A percentile compares a stretch with the other conserved stretches of the same genome.
phyloP scores from a whole-genome alignment of 1,284 basidiomycete species.

The Cerioporus squamosus region DNA sequence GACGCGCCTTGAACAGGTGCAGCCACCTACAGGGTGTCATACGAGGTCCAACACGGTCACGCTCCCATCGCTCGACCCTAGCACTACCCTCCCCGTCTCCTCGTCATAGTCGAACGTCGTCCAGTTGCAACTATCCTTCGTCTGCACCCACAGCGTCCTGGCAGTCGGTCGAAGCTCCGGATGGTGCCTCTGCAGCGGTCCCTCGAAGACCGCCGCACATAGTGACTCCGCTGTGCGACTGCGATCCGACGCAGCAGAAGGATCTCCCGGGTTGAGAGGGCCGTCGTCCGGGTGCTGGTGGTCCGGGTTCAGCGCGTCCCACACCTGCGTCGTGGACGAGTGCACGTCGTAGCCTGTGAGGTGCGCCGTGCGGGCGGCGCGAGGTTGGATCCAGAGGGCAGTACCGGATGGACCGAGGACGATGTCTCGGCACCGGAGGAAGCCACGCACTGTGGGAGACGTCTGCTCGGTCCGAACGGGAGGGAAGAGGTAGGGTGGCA shows the following conservation, averaged over 20 bases:
- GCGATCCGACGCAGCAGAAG: not conserved
- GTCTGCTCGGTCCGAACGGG: constrained; percentile 38
- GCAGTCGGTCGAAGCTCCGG: constrained; percentile 17
- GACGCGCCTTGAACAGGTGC: too few relatives aligned
- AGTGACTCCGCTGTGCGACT: constrained; percentile 39
- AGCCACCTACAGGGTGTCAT: not conserved
- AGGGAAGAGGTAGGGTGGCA: constrained; percentile 46
- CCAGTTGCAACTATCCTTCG: constrained; percentile 46
- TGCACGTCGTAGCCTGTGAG: constrained; percentile 35
- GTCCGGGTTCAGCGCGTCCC: constrained; percentile 14
- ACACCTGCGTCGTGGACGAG: constrained; percentile 25
- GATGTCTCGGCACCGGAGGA: constrained; percentile 54
- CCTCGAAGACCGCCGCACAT: constrained; percentile 52
- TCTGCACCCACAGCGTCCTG: constrained; percentile 32
- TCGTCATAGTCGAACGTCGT: constrained; percentile 63
- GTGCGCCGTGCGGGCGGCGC: constrained; percentile 28
- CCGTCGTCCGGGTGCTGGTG: not conserved
- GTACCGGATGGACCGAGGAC: constrained; percentile 56
- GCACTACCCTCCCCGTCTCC: constrained; percentile 49
- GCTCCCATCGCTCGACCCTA: constrained; percentile 53
- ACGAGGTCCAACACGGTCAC: constrained; percentile 46
- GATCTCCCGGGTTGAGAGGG: not conserved
- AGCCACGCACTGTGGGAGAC: constrained; percentile 47
- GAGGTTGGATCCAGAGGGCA: constrained; percentile 63
- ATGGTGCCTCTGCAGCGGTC: constrained; percentile 35